Base-by-base conservation (phyloP, 106 monocot species). In the Cymbidium sinense region DNA sequence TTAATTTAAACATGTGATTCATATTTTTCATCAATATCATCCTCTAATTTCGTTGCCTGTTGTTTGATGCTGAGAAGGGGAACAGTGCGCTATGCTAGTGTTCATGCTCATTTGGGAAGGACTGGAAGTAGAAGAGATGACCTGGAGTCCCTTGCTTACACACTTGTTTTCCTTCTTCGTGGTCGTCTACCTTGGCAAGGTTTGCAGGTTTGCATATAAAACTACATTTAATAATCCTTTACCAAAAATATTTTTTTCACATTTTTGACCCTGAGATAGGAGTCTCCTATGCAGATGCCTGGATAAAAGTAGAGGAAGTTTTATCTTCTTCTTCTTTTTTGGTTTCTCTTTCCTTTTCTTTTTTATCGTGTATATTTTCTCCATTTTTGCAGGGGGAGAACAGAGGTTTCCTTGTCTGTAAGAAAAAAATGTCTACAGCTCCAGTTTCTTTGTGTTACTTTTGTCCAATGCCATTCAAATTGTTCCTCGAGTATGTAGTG, bases 141-240 rank as follows among this genome's bases (percentile, higher is more conserved):
- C 75, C 83, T 96, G 65, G 96, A 96, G 84, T 96, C 96, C 41
- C 85, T 96, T 82, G 96, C 96, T 50, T 96, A 96, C 65, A 96
- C 96, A 17, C 86, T 96, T 62, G 58, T 96, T 6, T 96, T 96
- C 78, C 93, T 96, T 65, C 85, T 96, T 8, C 83, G 93, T 77
- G 96, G 96, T 23, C 89, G 96, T 52, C 77, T 96, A 64, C 96
- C 96, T 75, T 96, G 96, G 96, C 96, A 96, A 83, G 96, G 96
- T 43, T 96, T 89, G 64, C 96, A 96, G 93, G 96, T 96, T 76
- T 52, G 67, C 67, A 67, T 17, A 29, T 67, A 30, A 67, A 31
- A 29, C 15, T 67, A 5, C 17, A 67, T 67, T 67, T 67, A 31
- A 17, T 33, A 67, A 67, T 1, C 28, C 28, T 28, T 12, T 64